Evolutionary conservation across 1,284 basidiomycete species (phyloP).

Genomic region (Caloboletus inedulis): DNA sequence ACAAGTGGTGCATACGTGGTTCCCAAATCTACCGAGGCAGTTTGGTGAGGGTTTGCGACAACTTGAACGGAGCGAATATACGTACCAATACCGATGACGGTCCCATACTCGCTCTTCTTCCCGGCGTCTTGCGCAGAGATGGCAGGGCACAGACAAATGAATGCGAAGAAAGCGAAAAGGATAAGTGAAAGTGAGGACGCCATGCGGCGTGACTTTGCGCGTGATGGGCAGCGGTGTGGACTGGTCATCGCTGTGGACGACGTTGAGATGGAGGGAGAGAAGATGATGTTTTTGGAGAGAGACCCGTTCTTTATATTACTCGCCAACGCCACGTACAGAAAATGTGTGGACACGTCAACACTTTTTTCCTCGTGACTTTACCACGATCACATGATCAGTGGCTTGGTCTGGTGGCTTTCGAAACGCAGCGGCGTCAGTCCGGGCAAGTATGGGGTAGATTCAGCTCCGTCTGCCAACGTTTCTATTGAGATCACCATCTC

Average conservation of each 20-base stretch:
- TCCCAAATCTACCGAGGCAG: conserved; percentile 60
- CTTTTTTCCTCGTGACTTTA: conserved; percentile 10
- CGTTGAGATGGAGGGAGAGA: conserved; percentile 9
- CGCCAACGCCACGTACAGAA: conserved; percentile 27
- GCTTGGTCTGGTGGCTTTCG: too few species aligned
- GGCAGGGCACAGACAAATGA: conserved; percentile 60
- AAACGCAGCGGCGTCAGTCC: too few species aligned
- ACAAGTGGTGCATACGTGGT: conserved; percentile 56
- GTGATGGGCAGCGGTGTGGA: conserved; percentile 46
- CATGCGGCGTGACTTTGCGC: conserved; percentile 56
- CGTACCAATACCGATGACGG: conserved; percentile 93
- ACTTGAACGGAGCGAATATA: conserved; percentile 15
- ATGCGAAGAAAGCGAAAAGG: conserved; percentile 61
- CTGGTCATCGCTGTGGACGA: conserved; percentile 36
- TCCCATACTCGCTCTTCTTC: conserved; percentile 70
- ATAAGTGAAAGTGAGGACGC: conserved; percentile 63
- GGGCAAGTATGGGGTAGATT: too few species aligned
- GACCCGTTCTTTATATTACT: conserved; percentile 21
- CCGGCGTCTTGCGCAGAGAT: conserved; percentile 54
- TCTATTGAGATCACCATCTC: too few species aligned
- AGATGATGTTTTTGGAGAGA: conserved; percentile 4
- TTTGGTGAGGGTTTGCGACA: conserved; percentile 15
- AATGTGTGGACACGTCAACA: conserved; percentile 31
- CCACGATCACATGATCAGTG: conserved; percentile 27
- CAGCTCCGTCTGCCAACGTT: too few species aligned